Percentiles rank a stretch among this genome's conserved stretches.
Evolutionary conservation across 495 filamentous ascomycete genomes (phyloP).

Genomic region (Xylaria grammica): DNA sequence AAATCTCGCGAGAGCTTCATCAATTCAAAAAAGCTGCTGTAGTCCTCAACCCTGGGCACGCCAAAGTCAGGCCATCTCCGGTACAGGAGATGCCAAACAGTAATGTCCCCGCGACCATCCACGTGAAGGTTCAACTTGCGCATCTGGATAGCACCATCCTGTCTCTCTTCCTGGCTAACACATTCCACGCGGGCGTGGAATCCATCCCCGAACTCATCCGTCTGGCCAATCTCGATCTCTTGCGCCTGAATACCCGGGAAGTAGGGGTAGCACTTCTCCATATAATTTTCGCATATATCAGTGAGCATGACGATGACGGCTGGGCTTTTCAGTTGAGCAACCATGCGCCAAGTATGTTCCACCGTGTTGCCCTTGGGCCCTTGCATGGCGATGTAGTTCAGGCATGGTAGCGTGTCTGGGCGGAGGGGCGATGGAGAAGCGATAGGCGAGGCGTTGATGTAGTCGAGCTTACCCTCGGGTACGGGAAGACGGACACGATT

Average conservation of each 20-base stretch:
- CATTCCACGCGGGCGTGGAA: constrained; percentile 62
- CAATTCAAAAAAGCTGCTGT: constrained; percentile 76
- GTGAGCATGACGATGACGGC: constrained; percentile 96
- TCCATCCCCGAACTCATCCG: constrained; percentile 66
- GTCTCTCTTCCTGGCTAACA: constrained; percentile 54
- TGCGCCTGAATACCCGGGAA: constrained; percentile 71
- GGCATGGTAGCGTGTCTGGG: constrained; percentile 39
- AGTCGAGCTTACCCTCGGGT: constrained; percentile 78
- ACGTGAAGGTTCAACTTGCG: constrained; percentile 59
- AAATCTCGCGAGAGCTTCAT: constrained; percentile 77
- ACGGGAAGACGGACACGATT: constrained; percentile 86
- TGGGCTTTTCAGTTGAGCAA: constrained; percentile 80
- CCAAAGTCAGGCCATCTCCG: constrained; percentile 93
- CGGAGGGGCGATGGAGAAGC: constrained; percentile 68
- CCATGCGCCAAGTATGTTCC: constrained; percentile 94
- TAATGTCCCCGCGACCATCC: constrained; percentile 48
- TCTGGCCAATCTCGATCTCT: constrained; percentile 57
- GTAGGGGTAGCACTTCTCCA: constrained; percentile 90
- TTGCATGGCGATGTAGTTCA: constrained; percentile 67
- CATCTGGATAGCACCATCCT: constrained; percentile 58
- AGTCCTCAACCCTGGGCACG: constrained; percentile 80
- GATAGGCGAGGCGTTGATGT: constrained; percentile 97
- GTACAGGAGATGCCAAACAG: constrained; percentile 89
- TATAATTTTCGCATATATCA: constrained; percentile 71
- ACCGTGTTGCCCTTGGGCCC: constrained; percentile 77